Percentiles rank a stretch among this genome's conserved stretches.
Evolutionary conservation across 2,329 filamentous ascomycete genomes (phyloP).

Genomic region (Xylaria sp.): DNA sequence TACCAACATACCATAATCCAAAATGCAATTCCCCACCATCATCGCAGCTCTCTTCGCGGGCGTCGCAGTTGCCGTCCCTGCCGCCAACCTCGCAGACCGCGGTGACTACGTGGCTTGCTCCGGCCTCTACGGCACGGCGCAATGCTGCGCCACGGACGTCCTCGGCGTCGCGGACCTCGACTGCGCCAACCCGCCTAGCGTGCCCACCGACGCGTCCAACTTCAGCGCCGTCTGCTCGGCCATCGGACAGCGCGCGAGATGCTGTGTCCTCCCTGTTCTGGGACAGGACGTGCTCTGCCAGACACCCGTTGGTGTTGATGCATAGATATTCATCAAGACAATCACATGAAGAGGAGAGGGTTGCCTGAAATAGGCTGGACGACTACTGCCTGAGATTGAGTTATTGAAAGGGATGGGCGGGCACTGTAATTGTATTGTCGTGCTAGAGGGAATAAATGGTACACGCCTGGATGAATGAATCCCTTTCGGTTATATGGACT

Average conservation of each 20-base stretch:
- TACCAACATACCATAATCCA: conserved; percentile 25
- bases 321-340: background rate
- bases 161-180: conserved; percentile 57
- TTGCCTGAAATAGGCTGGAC: background rate
- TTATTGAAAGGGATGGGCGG: background rate
- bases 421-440: background rate
- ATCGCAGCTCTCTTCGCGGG: conserved; percentile 39
- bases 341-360: background rate
- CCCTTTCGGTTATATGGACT: background rate
- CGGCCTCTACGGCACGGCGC: conserved; percentile 57
- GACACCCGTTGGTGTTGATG: conserved; percentile 43
- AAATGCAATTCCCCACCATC: conserved; percentile 43
- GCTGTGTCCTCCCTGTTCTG: conserved; percentile 61
- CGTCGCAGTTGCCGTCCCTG: conserved; percentile 39
- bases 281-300: conserved; percentile 51
- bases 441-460: background rate
- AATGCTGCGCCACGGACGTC: conserved; percentile 72
- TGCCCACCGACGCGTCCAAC: conserved; percentile 54
- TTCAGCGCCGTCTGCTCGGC: conserved; percentile 59
- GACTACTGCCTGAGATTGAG: background rate
- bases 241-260: conserved; percentile 61
- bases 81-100: conserved; percentile 34
- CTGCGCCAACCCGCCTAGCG: conserved; percentile 61
- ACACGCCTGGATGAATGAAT: background rate
- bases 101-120: conserved; percentile 54